Evolutionary conservation across 768 basidiomycete species (phyloP).

Genomic region (Pholiota conissans): DNA sequence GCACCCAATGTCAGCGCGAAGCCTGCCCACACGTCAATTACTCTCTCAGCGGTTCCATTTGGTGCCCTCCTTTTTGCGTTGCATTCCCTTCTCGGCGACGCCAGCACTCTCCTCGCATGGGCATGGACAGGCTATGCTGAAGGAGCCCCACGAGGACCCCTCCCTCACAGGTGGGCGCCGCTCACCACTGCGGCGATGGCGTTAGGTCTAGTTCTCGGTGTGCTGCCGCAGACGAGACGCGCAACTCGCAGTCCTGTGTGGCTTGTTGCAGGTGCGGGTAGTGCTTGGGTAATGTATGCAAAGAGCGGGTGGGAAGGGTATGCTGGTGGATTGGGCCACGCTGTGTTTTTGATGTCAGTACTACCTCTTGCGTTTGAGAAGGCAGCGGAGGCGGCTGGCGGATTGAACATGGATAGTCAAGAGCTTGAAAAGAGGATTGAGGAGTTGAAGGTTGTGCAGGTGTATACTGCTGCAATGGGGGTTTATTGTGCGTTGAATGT

Average conservation of each 20-base stretch:
- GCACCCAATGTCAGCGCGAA: not conserved
- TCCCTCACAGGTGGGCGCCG: conserved; percentile 69
- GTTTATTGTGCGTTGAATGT: conserved; percentile 65
- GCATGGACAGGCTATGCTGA: conserved; percentile 87
- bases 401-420: not conserved
- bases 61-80: conserved; percentile 71
- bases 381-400: conserved; percentile 35
- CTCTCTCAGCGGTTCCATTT: conserved; percentile 50
- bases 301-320: conserved; percentile 73
- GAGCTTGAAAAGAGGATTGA: conserved; percentile 1
- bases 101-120: conserved; percentile 81
- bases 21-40: not conserved
- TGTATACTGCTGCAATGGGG: conserved; percentile 57
- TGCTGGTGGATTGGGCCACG: conserved; percentile 59
- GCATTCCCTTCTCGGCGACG: conserved; percentile 72
- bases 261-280: conserved; percentile 53
- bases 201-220: conserved; percentile 48
- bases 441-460: conserved; percentile 40
- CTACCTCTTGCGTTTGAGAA: conserved; percentile 53
- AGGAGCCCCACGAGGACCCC: conserved; percentile 60
- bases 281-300: conserved; percentile 56
- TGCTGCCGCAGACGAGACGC: conserved; percentile 4
- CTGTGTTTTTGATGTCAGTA: conserved; percentile 65
- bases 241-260: conserved; percentile 47
- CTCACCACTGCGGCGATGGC: conserved; percentile 66